Base-by-base conservation (phyloP, 176 grass and related monocot genomes). In the Triticum timopheevii region DNA sequence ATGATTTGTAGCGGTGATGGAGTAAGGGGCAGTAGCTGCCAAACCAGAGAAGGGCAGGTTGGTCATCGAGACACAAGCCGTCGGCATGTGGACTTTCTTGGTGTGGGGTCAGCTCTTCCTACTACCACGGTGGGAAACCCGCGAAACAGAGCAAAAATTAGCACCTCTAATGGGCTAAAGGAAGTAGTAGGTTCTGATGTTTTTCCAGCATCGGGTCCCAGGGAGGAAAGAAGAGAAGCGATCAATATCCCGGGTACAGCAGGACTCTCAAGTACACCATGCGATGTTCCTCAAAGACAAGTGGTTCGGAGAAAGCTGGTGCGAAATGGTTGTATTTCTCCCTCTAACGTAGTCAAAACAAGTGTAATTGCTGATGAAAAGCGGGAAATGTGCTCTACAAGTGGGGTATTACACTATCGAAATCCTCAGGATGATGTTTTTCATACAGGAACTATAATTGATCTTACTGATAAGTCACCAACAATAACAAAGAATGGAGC, bases 311-410 rank as follows among this genome's bases (percentile, higher is more conserved):
- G 92, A 87, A 93, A 25, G 45, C 59, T 93, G 73, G 94, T 96
- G 20, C 87, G 82, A 6, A 86, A 91, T 73, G 87, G 94, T 81
- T 91, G 66, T 86, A 94, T 93, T 52, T 91, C 94, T 76, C 92
- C 92, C 10, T 73, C 87, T 84, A 96, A 82, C 70, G 82, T 87
- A 84, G 82, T 79, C 76, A 82, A 70, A 80, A 85, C 6, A 89
- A 78, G 68, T 34, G 11, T 56, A 66, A 74, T 73, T 65, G 63
- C 58, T 79, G 70, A 84, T 77, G 54, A 87, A 74, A 85, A 88
- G 59, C 77, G 5, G 62, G 45, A 89, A 90, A 86, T 82, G 23
- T 82, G 23, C 65, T 83, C 77, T 31, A 35, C 20, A 86, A 76
- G 45, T 40, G 40, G 83, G 85, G 76, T 45, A 74, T 77, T 83